Conservation (phyloP, 345 rosid species). For the Cochlearia excelsa region DNA sequence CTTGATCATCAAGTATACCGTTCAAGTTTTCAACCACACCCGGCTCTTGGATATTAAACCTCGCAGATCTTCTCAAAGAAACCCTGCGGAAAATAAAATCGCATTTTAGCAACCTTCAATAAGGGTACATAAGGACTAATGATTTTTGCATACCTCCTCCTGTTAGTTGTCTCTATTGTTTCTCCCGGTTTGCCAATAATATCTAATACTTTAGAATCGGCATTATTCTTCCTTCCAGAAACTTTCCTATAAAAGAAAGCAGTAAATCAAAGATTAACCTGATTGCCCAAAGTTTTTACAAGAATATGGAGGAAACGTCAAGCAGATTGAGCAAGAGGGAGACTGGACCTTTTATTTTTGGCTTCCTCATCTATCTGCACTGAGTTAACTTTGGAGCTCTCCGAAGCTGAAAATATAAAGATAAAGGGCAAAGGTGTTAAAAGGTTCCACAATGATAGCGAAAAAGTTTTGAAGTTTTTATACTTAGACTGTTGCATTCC, state of each 20-base stretch:
- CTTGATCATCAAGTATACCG: too few relatives aligned
- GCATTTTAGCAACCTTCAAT: too few relatives aligned
- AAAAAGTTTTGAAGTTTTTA: too few relatives aligned
- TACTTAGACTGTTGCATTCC: too few relatives aligned
- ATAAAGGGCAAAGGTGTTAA: conserved; percentile 7
- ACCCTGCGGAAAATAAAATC: too few relatives aligned
- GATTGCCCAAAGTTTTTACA: conserved; percentile 9
- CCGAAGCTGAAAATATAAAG: conserved; percentile 39
- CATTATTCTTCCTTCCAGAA: conserved; percentile 4
- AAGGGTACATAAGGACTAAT: too few relatives aligned
- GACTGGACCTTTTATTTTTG: conserved; percentile 41
- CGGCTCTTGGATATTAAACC: too few relatives aligned
- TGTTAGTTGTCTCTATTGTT: too few relatives aligned
- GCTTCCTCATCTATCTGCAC: conserved; percentile 36
- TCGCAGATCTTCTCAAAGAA: too few relatives aligned
- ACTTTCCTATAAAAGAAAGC: conserved; percentile 24
- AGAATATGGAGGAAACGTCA: not conserved
- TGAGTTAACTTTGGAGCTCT: conserved; percentile 24
- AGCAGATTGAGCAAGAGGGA: not conserved
- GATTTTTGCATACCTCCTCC: too few relatives aligned
- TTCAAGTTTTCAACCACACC: too few relatives aligned
- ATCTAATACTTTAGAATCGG: conserved; percentile 1
- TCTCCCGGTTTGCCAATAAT: conserved; percentile 9
- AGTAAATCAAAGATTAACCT: conserved; percentile 1
- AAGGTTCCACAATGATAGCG: too few relatives aligned